phyloP scores from a whole-genome alignment of 495 filamentous ascomycete species.

The Staphylotrichum longicolle region DNA sequence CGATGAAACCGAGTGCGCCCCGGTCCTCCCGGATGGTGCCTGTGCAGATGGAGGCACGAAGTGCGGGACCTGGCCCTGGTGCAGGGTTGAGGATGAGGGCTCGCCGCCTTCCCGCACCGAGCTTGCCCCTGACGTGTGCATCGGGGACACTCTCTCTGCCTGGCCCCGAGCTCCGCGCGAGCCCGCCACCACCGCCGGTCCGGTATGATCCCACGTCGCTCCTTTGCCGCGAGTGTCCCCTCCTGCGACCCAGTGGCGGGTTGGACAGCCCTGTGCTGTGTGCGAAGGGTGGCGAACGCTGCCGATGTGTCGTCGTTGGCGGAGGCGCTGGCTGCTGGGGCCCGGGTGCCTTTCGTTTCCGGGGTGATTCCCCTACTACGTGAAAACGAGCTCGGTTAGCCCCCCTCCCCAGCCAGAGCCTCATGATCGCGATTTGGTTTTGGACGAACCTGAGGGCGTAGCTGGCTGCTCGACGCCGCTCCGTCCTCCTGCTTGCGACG shows the following conservation, averaged over 20 bases:
- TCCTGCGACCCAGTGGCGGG: constrained; percentile 56
- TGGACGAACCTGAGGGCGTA: constrained; percentile 66
- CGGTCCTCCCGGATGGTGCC: constrained; percentile 29
- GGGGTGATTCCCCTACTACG: constrained; percentile 61
- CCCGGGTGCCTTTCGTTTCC: constrained; percentile 70
- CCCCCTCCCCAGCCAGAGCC: constrained; percentile 33
- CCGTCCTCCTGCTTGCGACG: constrained; percentile 52
- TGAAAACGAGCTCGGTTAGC: constrained; percentile 49
- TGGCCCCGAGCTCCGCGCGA: constrained; percentile 37
- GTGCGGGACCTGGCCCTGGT: constrained; percentile 16
- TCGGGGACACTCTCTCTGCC: constrained; percentile 46
- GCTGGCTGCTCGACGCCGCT: constrained; percentile 57
- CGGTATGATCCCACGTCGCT: constrained; percentile 61
- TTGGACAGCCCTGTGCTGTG: constrained; percentile 55
- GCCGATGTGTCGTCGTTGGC: constrained; percentile 50
- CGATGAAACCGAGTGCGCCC: constrained; percentile 49
- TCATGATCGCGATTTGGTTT: constrained; percentile 52
- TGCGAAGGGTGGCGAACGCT: constrained; percentile 56
- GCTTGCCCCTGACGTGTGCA: constrained; percentile 32
- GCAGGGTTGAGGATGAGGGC: constrained; percentile 17
- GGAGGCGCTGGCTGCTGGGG: constrained; percentile 58
- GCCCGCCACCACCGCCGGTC: constrained; percentile 37
- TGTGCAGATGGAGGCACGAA: constrained; percentile 17
- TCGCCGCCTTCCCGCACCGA: constrained; percentile 22
- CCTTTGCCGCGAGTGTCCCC: constrained; percentile 66